Base-by-base conservation (phyloP, 1,284 basidiomycete genomes). In the Peniophora sp. region DNA sequence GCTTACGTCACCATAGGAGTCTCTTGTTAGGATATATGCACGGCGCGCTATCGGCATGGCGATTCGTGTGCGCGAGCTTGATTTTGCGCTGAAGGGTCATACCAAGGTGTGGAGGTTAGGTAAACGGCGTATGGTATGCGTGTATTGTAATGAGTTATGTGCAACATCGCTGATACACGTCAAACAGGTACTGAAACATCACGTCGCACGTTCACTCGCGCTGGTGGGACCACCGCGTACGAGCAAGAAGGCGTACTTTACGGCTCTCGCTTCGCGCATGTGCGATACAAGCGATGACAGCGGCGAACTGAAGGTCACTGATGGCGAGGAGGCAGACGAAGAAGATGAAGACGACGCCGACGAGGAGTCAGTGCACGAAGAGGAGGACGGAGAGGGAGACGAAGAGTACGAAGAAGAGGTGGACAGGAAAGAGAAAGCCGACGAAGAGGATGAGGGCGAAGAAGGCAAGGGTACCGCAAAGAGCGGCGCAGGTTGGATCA, bases 41-140 rank as follows among this genome's bases (percentile, higher is more conserved):
- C 16, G 38, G 5, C 38, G 38, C 38, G 38, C 16, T 6, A 20
- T 41, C 16, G 38, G 38, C 8, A 41, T 41, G 38, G 38, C 74
- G 12, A 72, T 85, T 44, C 66, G 75, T 6, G 66, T 72, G 35
- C 73, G 74, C 45, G 82, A 85, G 56, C 74, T 80, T 53, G 83
- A 83, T 54, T 63, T 68, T 47, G 63, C 65, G 25, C 60, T 80
- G 56, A 85, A 84, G 63, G 65, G 68, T 36, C 72, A 73, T 27
- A 76, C 74, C 38, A 83, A 77, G 57, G 79, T 72, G 2, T 88
- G 83, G 81, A 67, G 71, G 32, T 58, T 73, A 17, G 57, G 53
- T 2, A 53, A 58, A 20, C 60, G 62, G 23, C 56, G 19, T 9
- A 16, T 61, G 58, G 64, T 65, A 34, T 10, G 61, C 27, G 27